phyloP scores from a whole-genome alignment of 2,329 filamentous ascomycete genomes.

The Hypoxylon rubiginosum region DNA sequence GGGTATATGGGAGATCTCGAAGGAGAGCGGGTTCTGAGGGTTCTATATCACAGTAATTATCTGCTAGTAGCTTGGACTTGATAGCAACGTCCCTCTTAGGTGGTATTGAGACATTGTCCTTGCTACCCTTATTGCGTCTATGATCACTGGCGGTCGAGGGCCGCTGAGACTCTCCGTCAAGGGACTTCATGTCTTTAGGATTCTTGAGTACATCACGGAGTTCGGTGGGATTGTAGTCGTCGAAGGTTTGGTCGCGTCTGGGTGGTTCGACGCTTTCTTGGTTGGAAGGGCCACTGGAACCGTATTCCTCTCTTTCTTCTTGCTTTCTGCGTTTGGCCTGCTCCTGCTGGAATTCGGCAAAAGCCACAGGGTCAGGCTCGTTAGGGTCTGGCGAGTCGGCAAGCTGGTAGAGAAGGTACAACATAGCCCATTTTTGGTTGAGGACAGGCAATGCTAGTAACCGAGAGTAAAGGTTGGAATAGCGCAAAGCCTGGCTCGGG shows the following conservation, averaged over 20 bases:
- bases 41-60: conserved; percentile 68
- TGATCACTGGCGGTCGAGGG: conserved; percentile 42
- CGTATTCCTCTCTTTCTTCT: conserved; percentile 38
- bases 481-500: conserved; percentile 82
- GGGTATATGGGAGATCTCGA: conserved; percentile 88
- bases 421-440: conserved; percentile 95
- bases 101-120: conserved; percentile 35
- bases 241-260: conserved; percentile 31
- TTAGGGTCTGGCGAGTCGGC: conserved; percentile 74
- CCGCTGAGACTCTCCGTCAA: conserved; percentile 40
- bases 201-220: conserved; percentile 49
- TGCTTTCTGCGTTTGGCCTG: conserved; percentile 40
- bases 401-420: conserved; percentile 89
- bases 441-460: conserved; percentile 92
- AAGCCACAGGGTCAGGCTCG: conserved; percentile 58
- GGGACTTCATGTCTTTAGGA: conserved; percentile 44
- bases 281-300: conserved; percentile 45
- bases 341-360: conserved; percentile 51
- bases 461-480: conserved; percentile 91
- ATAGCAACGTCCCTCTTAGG: conserved; percentile 65
- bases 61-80: conserved; percentile 69
- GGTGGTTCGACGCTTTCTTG: conserved; percentile 33
- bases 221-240: conserved; percentile 48
- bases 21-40: conserved; percentile 76
- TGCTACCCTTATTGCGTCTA: conserved; percentile 49